These are phyloP conservation scores for Platanthera zijinensis DNA, from an alignment of 106 monocot species.

Conservation along the genomic window DNA sequence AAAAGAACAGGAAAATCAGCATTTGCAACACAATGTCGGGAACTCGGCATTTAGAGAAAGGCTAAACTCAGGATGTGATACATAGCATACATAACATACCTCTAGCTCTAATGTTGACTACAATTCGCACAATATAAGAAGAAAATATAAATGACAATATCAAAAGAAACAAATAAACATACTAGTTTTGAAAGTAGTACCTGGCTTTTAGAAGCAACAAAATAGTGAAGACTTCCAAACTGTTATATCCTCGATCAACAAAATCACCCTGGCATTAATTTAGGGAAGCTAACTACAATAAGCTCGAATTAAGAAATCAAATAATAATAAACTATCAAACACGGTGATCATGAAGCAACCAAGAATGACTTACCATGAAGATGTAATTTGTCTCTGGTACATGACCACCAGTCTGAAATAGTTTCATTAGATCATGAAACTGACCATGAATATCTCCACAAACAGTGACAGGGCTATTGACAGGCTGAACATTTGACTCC, in stretches of 20 bases:
- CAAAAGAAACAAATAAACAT: background rate
- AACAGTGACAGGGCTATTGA: constrained; percentile 73
- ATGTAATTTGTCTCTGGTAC: constrained; percentile 84
- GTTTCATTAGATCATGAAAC: constrained; percentile 82
- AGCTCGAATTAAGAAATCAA: constrained; percentile 6
- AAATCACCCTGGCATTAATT: constrained; percentile 58
- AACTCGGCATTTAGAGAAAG: background rate
- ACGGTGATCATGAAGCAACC: background rate
- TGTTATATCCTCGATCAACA: constrained; percentile 79
- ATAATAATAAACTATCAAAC: background rate
- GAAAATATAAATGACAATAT: background rate
- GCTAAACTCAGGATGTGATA: background rate
- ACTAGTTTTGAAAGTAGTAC: constrained; percentile 20
- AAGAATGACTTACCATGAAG: constrained; percentile 45
- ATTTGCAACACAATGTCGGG: background rate
- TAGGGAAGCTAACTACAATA: constrained; percentile 5
- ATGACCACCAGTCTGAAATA: constrained; percentile 77
- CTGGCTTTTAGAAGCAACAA: constrained; percentile 78
- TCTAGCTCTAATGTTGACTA: background rate
- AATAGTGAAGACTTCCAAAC: constrained; percentile 77
- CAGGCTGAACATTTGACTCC: constrained; percentile 77
- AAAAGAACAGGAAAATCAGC: background rate
- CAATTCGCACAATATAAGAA: background rate
- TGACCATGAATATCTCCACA: constrained; percentile 81
- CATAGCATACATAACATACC: background rate